These are phyloP conservation scores for Larix sibirica DNA, from an alignment of 83 land plant species.

Conservation along the genomic window DNA sequence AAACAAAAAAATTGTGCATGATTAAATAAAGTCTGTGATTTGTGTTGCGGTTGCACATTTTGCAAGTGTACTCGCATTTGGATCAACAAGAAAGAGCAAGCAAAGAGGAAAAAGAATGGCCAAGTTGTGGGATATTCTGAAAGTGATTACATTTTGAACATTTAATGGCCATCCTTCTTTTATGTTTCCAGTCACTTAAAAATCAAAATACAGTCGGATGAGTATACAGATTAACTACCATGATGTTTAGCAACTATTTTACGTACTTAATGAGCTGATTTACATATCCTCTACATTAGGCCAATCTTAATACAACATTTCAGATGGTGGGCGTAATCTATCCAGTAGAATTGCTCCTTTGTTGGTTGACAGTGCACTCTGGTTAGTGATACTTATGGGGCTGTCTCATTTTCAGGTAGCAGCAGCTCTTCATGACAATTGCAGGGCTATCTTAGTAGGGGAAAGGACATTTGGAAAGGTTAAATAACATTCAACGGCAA, in stretches of 20 bases:
- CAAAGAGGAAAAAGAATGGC: not conserved
- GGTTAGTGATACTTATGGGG: not conserved
- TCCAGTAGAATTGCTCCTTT: not conserved
- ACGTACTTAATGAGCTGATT: not conserved
- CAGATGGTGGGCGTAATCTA: not conserved
- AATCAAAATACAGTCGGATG: not conserved
- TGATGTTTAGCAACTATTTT: not conserved
- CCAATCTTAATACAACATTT: not conserved
- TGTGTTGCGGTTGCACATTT: too few relatives aligned
- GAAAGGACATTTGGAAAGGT: conserved; percentile 97
- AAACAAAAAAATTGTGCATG: too few relatives aligned
- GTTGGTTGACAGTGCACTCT: conserved; percentile 7
- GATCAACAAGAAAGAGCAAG: not conserved
- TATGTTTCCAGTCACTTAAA: not conserved
- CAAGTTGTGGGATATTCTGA: not conserved
- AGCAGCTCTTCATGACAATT: conserved; percentile 96
- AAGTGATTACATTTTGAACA: not conserved
- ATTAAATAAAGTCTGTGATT: too few relatives aligned
- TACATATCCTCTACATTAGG: not conserved
- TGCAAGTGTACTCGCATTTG: too few relatives aligned
- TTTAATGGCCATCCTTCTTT: not conserved
- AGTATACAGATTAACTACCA: not conserved
- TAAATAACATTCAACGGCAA: not conserved
- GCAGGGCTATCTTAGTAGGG: conserved; percentile 96
- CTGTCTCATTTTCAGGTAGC: conserved; percentile 64